phyloP scores from a whole-genome alignment of 1,139 yeast genomes.

The Oligophagozyma castellii region DNA sequence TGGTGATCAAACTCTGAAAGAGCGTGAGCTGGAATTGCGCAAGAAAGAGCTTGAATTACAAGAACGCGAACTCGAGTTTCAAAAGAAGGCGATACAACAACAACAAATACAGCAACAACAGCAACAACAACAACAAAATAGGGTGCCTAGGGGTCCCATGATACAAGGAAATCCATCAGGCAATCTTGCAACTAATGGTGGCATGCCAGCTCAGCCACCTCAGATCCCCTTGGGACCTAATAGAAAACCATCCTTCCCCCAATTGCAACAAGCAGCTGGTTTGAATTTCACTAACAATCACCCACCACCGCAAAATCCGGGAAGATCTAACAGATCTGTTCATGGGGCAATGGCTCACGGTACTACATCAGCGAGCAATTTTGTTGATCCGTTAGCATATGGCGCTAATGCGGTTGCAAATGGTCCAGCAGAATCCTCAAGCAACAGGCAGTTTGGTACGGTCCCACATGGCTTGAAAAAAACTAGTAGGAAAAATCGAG shows the following conservation, averaged over 20 bases:
- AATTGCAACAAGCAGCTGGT: constrained; percentile 10
- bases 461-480: constrained; percentile 18
- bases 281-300: neutral
- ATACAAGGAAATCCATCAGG: constrained; percentile 3
- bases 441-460: constrained; percentile 4
- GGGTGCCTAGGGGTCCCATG: constrained; percentile 4
- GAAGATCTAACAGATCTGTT: constrained; percentile 9
- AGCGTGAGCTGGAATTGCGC: constrained; percentile 31
- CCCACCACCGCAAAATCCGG: neutral
- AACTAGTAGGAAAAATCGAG: constrained; percentile 25
- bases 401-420: constrained; percentile 4
- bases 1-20: constrained; percentile 11
- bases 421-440: constrained; percentile 2
- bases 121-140: constrained; percentile 7
- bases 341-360: constrained; percentile 18
- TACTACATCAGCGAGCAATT: constrained; percentile 5
- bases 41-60: constrained; percentile 33
- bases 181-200: no score
- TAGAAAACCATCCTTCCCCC: constrained; percentile 18
- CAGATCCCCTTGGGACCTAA: constrained; percentile 5
- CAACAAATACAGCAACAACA: constrained; percentile 9
- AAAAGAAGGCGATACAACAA: constrained; percentile 21
- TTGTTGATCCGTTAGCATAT: constrained; percentile 11
- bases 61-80: constrained; percentile 29
- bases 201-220: constrained; percentile 3